Evolutionary conservation across 345 rosid genomes (phyloP).

Genomic region (Hevea brasiliensis): DNA sequence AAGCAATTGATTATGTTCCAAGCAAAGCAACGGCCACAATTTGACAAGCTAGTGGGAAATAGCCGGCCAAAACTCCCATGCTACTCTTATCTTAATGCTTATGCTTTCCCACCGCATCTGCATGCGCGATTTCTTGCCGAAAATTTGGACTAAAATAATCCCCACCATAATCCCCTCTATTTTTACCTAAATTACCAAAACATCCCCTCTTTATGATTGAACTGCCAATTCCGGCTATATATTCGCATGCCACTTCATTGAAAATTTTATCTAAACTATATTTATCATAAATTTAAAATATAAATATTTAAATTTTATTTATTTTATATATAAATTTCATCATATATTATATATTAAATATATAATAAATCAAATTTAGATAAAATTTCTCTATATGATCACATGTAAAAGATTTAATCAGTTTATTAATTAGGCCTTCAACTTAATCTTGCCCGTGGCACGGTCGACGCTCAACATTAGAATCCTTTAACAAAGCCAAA

Average conservation of each 20-base stretch:
- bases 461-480: background rate
- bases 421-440: background rate
- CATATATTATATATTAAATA: too few relatives aligned
- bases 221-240: too few relatives aligned
- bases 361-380: too few relatives aligned
- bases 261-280: too few relatives aligned
- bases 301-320: too few relatives aligned
- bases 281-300: too few relatives aligned
- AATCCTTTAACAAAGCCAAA: background rate
- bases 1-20: background rate
- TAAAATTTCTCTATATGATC: too few relatives aligned
- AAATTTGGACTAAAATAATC: too few relatives aligned
- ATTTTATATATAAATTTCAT: too few relatives aligned
- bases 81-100: too few relatives aligned
- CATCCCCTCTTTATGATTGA: background rate
- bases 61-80: background rate
- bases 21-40: background rate
- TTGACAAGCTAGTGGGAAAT: background rate
- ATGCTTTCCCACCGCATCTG: background rate
- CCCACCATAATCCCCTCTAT: background rate
- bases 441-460: background rate
- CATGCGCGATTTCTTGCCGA: background rate
- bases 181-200: background rate
- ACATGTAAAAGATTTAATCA: too few relatives aligned
- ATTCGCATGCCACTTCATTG: too few relatives aligned